Evolutionary conservation across 2,329 filamentous ascomycete genomes (phyloP).

Genomic region (Ophiostoma sp.): DNA sequence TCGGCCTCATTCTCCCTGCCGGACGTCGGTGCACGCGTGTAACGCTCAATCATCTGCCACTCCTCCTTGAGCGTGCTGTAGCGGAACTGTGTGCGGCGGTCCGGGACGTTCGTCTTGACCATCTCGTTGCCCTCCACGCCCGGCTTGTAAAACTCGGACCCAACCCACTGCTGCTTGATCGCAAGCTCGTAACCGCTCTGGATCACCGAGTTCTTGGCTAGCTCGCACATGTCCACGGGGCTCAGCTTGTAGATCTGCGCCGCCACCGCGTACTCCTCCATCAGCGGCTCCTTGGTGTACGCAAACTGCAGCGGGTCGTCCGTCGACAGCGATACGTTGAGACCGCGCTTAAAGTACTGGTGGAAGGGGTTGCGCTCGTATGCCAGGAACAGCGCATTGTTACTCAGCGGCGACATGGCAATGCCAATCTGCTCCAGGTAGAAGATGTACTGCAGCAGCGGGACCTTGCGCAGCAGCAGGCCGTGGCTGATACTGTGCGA

Average conservation of each 20-base stretch:
- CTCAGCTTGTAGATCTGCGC: conserved; percentile 98
- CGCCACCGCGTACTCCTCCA: conserved; percentile 96
- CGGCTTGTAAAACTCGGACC: conserved; percentile 67
- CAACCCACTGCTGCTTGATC: conserved; percentile 89
- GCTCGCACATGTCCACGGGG: conserved; percentile 95
- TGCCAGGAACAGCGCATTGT: conserved; percentile 92
- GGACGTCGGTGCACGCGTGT: not conserved
- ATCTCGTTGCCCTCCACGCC: conserved; percentile 85
- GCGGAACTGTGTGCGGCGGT: conserved; percentile 83
- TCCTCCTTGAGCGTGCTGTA: conserved; percentile 83
- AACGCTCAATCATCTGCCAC: conserved; percentile 57
- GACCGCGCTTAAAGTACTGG: conserved; percentile 86
- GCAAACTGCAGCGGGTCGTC: conserved; percentile 97
- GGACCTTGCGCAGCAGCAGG: conserved; percentile 85
- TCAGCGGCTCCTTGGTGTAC: conserved; percentile 95
- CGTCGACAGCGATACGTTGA: conserved; percentile 94
- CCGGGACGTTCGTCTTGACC: conserved; percentile 93
- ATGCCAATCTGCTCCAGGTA: conserved; percentile 98
- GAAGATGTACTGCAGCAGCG: conserved; percentile 91
- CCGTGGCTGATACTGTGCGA: conserved; percentile 97
- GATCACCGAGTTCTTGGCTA: conserved; percentile 91
- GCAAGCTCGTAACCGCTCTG: conserved; percentile 90
- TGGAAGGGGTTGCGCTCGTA: conserved; percentile 97
- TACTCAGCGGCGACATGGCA: conserved; percentile 98
- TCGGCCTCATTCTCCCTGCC: not conserved